A percentile compares a stretch with the other conserved stretches of the same genome.
These are phyloP conservation scores for Venturia effusa DNA, from an alignment of 2,329 filamentous ascomycete species.

Conservation along the genomic window DNA sequence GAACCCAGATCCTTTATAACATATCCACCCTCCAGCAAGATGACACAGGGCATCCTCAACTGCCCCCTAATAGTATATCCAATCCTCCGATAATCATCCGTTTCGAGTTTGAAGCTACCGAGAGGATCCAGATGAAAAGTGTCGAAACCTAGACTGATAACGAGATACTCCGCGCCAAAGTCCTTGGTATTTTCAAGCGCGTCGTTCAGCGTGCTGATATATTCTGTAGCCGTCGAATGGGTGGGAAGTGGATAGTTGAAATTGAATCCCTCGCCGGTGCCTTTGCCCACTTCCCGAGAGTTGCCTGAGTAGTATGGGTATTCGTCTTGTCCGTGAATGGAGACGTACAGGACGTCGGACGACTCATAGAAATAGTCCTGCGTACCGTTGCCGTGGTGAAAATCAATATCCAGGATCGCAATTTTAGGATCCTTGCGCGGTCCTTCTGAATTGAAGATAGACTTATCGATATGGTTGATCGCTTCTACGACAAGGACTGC, in stretches of 20 bases:
- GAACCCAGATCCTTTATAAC: conserved; percentile 9
- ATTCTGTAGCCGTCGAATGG: neutral
- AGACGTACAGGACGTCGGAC: conserved; percentile 21
- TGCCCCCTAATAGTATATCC: neutral
- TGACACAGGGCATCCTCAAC: conserved; percentile 2
- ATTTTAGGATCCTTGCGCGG: conserved; percentile 11
- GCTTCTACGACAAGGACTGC: conserved; percentile 17
- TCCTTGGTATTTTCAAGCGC: conserved; percentile 13
- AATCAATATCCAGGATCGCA: conserved; percentile 20
- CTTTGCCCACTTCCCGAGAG: conserved; percentile 14
- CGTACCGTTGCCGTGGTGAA: conserved; percentile 22
- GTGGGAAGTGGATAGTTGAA: conserved; percentile 11
- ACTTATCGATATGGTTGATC: conserved; percentile 5
- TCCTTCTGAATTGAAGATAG: neutral
- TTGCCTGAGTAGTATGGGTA: conserved; percentile 22
- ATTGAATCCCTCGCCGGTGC: conserved; percentile 16
- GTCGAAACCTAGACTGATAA: conserved; percentile 20
- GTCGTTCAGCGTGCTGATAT: conserved; percentile 10
- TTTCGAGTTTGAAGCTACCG: conserved; percentile 10
- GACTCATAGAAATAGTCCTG: conserved; percentile 21
- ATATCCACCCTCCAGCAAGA: conserved; percentile 12
- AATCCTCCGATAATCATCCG: conserved; percentile 12
- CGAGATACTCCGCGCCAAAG: conserved; percentile 15
- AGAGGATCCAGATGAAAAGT: conserved; percentile 18
- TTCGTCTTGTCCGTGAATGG: conserved; percentile 25